phyloP scores from a whole-genome alignment of 495 filamentous ascomycete species.

The Mytilinidion resinicola region DNA sequence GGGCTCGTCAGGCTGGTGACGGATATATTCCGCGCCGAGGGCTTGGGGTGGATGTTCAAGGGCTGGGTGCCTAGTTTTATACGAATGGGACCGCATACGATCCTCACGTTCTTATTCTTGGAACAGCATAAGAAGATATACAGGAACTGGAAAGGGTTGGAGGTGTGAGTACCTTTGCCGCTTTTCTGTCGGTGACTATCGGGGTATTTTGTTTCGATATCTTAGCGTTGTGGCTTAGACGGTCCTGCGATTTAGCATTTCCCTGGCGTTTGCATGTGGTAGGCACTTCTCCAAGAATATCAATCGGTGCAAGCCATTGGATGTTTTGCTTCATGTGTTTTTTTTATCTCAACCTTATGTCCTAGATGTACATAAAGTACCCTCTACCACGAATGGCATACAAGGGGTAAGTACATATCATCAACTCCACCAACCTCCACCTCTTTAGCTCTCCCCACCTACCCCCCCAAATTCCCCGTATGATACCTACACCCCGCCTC shows the following conservation, averaged over 20 bases:
- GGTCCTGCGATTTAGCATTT: no score
- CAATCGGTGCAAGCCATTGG: no score
- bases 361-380: no score
- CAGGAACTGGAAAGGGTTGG: slow-evolving; percentile 22
- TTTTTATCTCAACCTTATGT: no score
- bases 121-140: slow-evolving; percentile 80
- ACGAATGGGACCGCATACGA: slow-evolving; percentile 85
- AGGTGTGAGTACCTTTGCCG: not conserved
- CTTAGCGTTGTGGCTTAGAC: no score
- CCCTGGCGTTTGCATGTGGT: no score
- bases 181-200: not conserved
- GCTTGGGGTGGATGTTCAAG: slow-evolving; percentile 83
- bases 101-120: slow-evolving; percentile 90
- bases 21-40: slow-evolving; percentile 71
- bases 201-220: not conserved
- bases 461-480: not conserved
- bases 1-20: slow-evolving; percentile 27
- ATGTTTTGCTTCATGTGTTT: no score
- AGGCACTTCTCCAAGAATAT: no score
- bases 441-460: no score
- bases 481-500: not conserved
- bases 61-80: slow-evolving; percentile 98
- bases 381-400: no score
- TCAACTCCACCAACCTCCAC: no score
- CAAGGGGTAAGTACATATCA: no score